Evolutionary conservation across 2,329 filamentous ascomycete genomes (phyloP).

Genomic region (Juglanconis juglandina): DNA sequence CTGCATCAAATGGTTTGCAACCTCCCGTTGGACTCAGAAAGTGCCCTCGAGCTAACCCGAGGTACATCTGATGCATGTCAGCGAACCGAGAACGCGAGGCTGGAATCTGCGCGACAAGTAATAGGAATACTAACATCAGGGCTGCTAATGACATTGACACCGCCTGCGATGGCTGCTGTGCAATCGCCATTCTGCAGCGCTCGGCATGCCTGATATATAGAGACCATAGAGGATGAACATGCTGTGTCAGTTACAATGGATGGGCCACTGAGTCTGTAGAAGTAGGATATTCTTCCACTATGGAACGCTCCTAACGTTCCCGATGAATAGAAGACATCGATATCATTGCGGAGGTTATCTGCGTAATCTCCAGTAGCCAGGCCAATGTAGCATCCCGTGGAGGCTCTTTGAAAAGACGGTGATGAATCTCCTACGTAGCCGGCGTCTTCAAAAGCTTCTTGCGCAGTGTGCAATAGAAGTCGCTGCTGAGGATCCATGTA

Average conservation of each 20-base stretch:
- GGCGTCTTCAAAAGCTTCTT: constrained; percentile 32
- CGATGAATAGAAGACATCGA: constrained; percentile 33
- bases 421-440: constrained; percentile 17
- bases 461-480: constrained; percentile 35
- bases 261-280: constrained; percentile 33
- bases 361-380: background rate
- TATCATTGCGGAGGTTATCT: constrained; percentile 9
- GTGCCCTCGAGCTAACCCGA: constrained; percentile 26
- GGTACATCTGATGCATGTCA: constrained; percentile 8
- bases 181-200: constrained; percentile 28
- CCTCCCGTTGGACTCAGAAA: constrained; percentile 29
- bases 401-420: background rate
- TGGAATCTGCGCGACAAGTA: background rate
- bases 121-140: background rate
- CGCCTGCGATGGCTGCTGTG: constrained; percentile 28
- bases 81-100: no score
- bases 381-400: background rate
- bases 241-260: constrained; percentile 30
- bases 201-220: constrained; percentile 34
- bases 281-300: constrained; percentile 28
- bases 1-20: constrained; percentile 30
- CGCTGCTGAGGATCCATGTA: constrained; percentile 39
- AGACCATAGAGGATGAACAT: constrained; percentile 35
- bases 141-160: constrained; percentile 27
- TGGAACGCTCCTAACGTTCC: constrained; percentile 27